Percentiles rank a stretch among this genome's conserved stretches.
These are phyloP conservation scores for Gossypium raimondii DNA, from an alignment of 345 rosid genomes.

Conservation along the genomic window DNA sequence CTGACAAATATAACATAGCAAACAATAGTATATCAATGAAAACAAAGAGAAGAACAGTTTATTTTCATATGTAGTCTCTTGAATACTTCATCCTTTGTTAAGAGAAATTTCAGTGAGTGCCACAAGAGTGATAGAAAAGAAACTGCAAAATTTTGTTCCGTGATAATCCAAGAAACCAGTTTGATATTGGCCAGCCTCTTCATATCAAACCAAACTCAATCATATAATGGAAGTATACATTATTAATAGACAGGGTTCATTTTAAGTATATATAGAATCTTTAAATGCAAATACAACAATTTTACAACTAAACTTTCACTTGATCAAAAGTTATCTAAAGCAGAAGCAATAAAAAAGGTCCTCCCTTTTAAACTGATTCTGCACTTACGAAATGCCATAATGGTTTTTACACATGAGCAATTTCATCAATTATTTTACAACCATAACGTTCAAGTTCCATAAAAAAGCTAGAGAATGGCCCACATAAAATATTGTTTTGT, in stretches of 20 bases:
- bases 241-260: not conserved
- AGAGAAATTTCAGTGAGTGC: not conserved
- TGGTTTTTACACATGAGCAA: not conserved
- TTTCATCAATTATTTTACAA: not conserved
- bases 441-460: not conserved
- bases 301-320: not conserved
- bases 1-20: slow-evolving; percentile 31
- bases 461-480: not conserved
- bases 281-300: not conserved
- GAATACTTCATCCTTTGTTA: not conserved
- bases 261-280: not conserved
- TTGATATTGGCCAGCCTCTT: slow-evolving; percentile 5
- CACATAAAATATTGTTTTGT: not conserved
- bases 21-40: not conserved
- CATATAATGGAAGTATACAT: not conserved
- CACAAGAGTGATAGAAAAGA: not conserved
- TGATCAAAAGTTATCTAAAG: not conserved
- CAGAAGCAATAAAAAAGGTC: not conserved
- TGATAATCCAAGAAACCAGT: not conserved
- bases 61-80: not conserved
- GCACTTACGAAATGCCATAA: not conserved
- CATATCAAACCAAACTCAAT: not conserved
- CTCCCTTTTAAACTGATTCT: not conserved
- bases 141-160: not conserved
- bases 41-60: not conserved